Percentiles rank a stretch among this genome's conserved stretches.
phyloP scores from a whole-genome alignment of 2,329 filamentous ascomycete genomes.

The Periconia sp. region DNA sequence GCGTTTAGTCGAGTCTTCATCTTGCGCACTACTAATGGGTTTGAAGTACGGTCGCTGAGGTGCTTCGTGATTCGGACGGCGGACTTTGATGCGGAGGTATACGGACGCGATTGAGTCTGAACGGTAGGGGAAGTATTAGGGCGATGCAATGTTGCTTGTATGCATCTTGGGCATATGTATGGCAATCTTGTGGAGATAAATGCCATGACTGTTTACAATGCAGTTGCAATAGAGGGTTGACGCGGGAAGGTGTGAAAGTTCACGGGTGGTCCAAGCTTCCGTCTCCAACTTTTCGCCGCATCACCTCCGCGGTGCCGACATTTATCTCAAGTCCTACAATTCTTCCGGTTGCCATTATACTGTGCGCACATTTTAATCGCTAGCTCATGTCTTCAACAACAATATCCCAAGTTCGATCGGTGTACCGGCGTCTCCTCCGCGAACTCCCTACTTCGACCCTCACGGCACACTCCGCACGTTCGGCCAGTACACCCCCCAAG shows the following conservation, averaged over 20 bases:
- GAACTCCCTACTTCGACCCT: slow-evolving; percentile 76
- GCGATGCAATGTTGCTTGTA: slow-evolving; percentile 11
- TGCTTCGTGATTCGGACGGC: slow-evolving; percentile 6
- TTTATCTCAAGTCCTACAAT: slow-evolving; percentile 2
- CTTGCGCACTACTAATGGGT: no score
- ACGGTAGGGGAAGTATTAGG: slow-evolving; percentile 1
- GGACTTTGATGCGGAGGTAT: slow-evolving; percentile 2
- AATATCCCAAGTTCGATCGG: slow-evolving; percentile 66
- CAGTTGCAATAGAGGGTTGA: slow-evolving; percentile 1
- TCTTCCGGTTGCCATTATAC: no score
- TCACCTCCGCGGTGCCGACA: slow-evolving; percentile 23
- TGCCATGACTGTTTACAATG: slow-evolving; percentile 13
- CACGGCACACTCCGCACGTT: slow-evolving; percentile 45
- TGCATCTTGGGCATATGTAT: slow-evolving; percentile 29
- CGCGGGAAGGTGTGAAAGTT: slow-evolving; percentile 12
- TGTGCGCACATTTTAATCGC: background rate
- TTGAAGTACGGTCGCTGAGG: no score
- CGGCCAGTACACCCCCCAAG: slow-evolving; percentile 15
- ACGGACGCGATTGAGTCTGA: slow-evolving; percentile 2
- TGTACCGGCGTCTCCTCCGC: slow-evolving; percentile 88
- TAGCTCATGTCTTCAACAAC: slow-evolving; percentile 2
- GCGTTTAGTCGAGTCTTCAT: no score
- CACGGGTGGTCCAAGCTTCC: slow-evolving; percentile 29
- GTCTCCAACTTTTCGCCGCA: slow-evolving; percentile 34
- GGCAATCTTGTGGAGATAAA: slow-evolving; percentile 13